Conservation (phyloP, 768 basidiomycete species). For the Saitozyma sp. region DNA sequence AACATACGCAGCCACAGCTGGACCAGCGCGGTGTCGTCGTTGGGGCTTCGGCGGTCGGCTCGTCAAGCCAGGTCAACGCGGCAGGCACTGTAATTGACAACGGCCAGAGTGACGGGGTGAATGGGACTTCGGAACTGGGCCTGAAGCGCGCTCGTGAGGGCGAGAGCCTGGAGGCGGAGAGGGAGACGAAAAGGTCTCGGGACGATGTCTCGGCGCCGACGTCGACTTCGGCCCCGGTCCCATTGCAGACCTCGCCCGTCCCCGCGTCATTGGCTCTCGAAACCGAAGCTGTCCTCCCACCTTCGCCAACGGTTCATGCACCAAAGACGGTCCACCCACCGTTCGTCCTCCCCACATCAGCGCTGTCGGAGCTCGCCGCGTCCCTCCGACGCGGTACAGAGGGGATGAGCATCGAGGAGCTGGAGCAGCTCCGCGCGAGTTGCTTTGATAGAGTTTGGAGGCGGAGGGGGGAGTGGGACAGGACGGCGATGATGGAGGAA, state of each 20-base stretch:
- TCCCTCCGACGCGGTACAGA: constrained; percentile 62
- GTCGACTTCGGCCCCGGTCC: no score
- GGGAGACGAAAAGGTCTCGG: constrained; percentile 14
- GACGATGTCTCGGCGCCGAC: not conserved
- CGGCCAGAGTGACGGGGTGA: not conserved
- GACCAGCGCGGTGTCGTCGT: constrained; percentile 1
- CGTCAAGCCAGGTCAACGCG: constrained; percentile 4
- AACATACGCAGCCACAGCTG: not conserved
- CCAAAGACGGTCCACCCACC: constrained; percentile 59
- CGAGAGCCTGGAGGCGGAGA: constrained; percentile 10
- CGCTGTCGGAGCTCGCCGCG: constrained; percentile 59
- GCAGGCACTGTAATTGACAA: not conserved
- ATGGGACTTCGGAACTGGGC: not conserved
- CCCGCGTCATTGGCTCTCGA: constrained; percentile 7
- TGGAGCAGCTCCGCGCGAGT: constrained; percentile 88
- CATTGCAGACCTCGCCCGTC: not conserved
- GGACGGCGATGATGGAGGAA: constrained; percentile 65
- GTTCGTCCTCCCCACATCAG: constrained; percentile 65
- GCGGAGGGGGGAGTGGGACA: constrained; percentile 77
- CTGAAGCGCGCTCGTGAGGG: constrained; percentile 17
- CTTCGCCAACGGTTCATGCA: constrained; percentile 5
- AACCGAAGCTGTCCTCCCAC: constrained; percentile 2
- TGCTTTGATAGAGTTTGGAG: constrained; percentile 81
- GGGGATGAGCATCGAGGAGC: constrained; percentile 74
- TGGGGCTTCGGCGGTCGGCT: constrained; percentile 3